Conservation (phyloP, 495 filamentous ascomycete species). For the Daldinia grandis region DNA sequence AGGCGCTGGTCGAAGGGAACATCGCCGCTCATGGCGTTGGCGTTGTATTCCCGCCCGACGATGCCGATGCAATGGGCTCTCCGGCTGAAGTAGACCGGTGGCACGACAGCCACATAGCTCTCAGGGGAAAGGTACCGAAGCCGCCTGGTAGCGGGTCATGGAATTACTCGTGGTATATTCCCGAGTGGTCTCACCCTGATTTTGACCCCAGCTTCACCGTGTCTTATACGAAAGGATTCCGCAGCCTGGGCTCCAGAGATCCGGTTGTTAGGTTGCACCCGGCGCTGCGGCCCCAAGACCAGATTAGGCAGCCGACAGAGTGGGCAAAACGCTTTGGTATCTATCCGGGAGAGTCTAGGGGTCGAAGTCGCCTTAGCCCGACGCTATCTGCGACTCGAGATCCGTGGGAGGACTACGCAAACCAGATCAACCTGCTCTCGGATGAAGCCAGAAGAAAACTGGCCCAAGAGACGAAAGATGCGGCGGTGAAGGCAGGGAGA, state of each 20-base stretch:
- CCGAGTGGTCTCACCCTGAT: slow-evolving; percentile 44
- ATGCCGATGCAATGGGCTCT: neutral
- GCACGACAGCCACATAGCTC: neutral
- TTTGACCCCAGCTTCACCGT: slow-evolving; percentile 16
- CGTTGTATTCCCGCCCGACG: neutral
- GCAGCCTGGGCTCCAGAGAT: slow-evolving; percentile 11
- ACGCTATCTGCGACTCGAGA: slow-evolving; percentile 38
- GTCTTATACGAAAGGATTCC: neutral
- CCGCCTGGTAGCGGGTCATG: slow-evolving; percentile 17
- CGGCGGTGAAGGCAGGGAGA: neutral
- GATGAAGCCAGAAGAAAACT: neutral
- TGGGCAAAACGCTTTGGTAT: slow-evolving; percentile 50
- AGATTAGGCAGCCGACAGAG: slow-evolving; percentile 36
- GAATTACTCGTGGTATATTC: slow-evolving; percentile 38
- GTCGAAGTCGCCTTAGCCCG: slow-evolving; percentile 50
- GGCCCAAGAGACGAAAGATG: neutral
- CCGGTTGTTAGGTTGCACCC: slow-evolving; percentile 35
- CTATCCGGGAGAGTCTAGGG: slow-evolving; percentile 37
- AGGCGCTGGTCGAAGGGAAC: slow-evolving; percentile 26
- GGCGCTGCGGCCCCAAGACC: slow-evolving; percentile 43
- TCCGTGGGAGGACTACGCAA: slow-evolving; percentile 23
- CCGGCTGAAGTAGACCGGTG: neutral
- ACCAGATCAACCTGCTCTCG: slow-evolving; percentile 29
- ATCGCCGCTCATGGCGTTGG: neutral
- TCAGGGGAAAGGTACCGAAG: slow-evolving; percentile 15